A percentile compares a stretch with the other conserved stretches of the same genome.
These are phyloP conservation scores for Aspergillus caelatus DNA, from an alignment of 2,329 filamentous ascomycete genomes.

Conservation along the genomic window DNA sequence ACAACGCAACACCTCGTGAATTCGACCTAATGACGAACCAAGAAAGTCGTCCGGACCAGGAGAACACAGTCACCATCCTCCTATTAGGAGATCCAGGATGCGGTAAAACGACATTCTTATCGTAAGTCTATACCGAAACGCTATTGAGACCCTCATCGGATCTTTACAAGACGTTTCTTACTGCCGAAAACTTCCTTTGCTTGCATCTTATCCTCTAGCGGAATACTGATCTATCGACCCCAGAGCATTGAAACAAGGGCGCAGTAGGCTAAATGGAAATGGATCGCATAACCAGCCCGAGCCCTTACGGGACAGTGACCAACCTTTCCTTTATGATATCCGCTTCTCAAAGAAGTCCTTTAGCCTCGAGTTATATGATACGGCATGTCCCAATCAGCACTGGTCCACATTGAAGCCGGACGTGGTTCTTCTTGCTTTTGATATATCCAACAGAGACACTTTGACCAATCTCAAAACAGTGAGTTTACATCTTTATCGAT, in stretches of 20 bases:
- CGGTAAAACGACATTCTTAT: constrained; percentile 65
- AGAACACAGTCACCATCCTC: constrained; percentile 47
- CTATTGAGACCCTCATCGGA: not conserved
- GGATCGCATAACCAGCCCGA: constrained; percentile 41
- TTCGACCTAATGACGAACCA: constrained; percentile 12
- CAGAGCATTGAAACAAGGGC: constrained; percentile 25
- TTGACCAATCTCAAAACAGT: constrained; percentile 51
- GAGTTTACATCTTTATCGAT: constrained; percentile 12
- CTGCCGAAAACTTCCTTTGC: not conserved
- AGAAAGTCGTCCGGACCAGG: constrained; percentile 6
- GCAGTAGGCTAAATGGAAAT: constrained; percentile 19
- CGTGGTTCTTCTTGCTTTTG: constrained; percentile 62
- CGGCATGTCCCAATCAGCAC: constrained; percentile 56
- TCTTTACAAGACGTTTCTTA: not conserved
- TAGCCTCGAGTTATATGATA: constrained; percentile 60
- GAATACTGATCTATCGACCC: not conserved
- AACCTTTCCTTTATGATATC: constrained; percentile 63
- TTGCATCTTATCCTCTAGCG: not conserved
- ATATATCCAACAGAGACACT: constrained; percentile 57
- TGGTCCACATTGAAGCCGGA: constrained; percentile 58
- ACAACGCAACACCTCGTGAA: not conserved
- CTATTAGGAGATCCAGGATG: constrained; percentile 62
- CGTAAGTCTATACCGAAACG: constrained; percentile 47
- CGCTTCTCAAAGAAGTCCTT: constrained; percentile 59
- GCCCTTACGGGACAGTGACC: constrained; percentile 56